phyloP scores from a whole-genome alignment of 805 yeast genomes.

The Phaffomyces thermotolerans region DNA sequence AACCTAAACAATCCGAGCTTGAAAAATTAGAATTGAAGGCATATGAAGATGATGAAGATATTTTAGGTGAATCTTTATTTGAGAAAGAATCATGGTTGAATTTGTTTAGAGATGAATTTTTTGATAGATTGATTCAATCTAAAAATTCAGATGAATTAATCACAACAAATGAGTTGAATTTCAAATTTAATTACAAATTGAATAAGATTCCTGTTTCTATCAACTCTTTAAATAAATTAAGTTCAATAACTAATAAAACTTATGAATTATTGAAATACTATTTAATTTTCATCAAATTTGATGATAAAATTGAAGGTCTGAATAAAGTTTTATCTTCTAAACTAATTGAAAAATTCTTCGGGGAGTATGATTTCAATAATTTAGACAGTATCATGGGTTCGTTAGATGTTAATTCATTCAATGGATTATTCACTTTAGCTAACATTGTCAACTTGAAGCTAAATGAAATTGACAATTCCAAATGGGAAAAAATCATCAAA shows the following conservation, averaged over 20 bases:
- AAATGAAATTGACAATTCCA: slow-evolving; percentile 8
- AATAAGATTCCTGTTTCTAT: slow-evolving; percentile 22
- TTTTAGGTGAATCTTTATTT: slow-evolving; percentile 44
- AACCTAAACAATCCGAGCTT: slow-evolving; percentile 46
- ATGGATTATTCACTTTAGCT: slow-evolving; percentile 12
- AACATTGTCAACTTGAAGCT: slow-evolving; percentile 13
- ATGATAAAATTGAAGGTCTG: slow-evolving; percentile 12
- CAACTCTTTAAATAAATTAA: slow-evolving; percentile 16
- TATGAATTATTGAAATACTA: slow-evolving; percentile 15
- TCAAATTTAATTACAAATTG: slow-evolving; percentile 14
- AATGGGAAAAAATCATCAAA: no score
- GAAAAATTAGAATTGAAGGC: slow-evolving; percentile 38
- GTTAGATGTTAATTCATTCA: slow-evolving; percentile 1
- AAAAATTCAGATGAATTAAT: slow-evolving; percentile 30
- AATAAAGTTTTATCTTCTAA: slow-evolving; percentile 20
- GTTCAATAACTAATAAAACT: slow-evolving; percentile 14
- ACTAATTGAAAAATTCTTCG: slow-evolving; percentile 21
- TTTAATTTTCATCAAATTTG: slow-evolving; percentile 17
- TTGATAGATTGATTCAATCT: slow-evolving; percentile 31
- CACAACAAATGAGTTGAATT: slow-evolving; percentile 19
- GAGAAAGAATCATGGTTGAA: slow-evolving; percentile 34
- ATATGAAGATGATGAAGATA: slow-evolving; percentile 45
- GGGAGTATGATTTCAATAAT: slow-evolving; percentile 10
- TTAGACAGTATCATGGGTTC: not conserved
- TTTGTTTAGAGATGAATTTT: slow-evolving; percentile 37